Conservation (phyloP, 306 rosid species). For the Rosa lucieae region DNA sequence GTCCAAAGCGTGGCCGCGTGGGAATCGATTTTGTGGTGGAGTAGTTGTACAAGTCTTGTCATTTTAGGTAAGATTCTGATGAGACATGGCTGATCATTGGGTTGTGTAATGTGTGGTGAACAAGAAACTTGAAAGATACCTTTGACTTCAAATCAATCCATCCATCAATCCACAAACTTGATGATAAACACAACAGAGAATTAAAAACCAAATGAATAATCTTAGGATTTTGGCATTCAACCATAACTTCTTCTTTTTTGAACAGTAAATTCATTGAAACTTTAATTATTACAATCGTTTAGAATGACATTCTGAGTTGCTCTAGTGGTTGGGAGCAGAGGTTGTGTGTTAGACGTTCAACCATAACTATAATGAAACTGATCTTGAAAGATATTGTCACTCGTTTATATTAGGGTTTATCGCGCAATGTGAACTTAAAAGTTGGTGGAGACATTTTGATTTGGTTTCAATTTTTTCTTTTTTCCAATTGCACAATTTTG, state of each 20-base stretch:
- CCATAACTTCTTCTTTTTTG: too few relatives aligned
- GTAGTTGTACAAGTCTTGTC: conserved; percentile 7
- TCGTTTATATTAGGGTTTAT: too few relatives aligned
- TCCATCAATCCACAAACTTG: background rate
- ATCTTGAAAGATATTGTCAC: too few relatives aligned
- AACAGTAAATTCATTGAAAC: too few relatives aligned
- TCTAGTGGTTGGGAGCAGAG: too few relatives aligned
- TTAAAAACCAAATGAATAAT: background rate
- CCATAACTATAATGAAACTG: background rate
- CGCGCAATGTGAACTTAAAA: too few relatives aligned
- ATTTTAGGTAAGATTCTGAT: conserved; percentile 6
- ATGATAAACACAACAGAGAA: background rate
- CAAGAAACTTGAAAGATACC: background rate
- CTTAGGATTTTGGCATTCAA: background rate
- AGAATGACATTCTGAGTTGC: too few relatives aligned
- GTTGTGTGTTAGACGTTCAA: background rate
- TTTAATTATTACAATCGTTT: too few relatives aligned
- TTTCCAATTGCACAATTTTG: too few relatives aligned
- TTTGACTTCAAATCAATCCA: background rate
- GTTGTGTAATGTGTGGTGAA: background rate
- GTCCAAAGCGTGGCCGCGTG: background rate
- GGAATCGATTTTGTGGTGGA: conserved; percentile 10
- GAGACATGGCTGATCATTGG: background rate
- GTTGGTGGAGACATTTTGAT: too few relatives aligned
- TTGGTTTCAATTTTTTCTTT: too few relatives aligned